Base-by-base conservation (phyloP, 169 alveolate species). In the Eimeria maxima region DNA sequence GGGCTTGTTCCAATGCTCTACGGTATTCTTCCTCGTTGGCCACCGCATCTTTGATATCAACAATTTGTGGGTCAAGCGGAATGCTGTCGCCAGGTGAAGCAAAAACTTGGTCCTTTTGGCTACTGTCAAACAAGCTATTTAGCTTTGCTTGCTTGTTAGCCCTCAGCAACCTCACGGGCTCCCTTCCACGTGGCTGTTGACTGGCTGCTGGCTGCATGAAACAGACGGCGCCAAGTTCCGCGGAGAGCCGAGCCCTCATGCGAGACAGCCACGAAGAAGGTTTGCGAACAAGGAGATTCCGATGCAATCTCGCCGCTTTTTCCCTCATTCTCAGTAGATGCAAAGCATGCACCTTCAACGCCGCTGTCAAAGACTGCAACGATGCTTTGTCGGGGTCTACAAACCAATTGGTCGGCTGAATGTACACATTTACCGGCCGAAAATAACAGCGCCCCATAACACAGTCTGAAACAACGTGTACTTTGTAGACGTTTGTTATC, bases 391-490 rank as follows among this genome's bases (percentile, higher is more conserved):
- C 90, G n/a, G 90, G 90, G 22, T 81, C 71, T 81, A 81, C 90
- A 50, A 81, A 81, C 90, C 90, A 81, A 50, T 81, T 81, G 47
- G 90, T 81, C 74, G 90, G 90, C 71, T 81, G 90, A 60, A 81
- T 81, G 73, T 81, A 81, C 50, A 81, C 90, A 45, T 10, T 81
- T 10, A 81, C 71, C 29, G 90, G 71, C 47, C 71, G 50, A 81
- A 81, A 81, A n/a, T n/a, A 44, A 50, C 90, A 81, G 65, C 50
- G 67, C 27, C 69, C 69, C 29, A 81, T 7, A 4, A 45, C 27
- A 29, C 90, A 81, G 53, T 81, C 90, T 33, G 90, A 81, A 24
- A 50, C 71, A 27, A 81, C 90, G 47, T 81, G 73, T 73, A 81
- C 90, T 27, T 81, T 81, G 29, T 27, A 81, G 27, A 50, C 90